phyloP scores from a whole-genome alignment of 371 early-diverging fungal species.

The Dentiscutata heterogama region DNA sequence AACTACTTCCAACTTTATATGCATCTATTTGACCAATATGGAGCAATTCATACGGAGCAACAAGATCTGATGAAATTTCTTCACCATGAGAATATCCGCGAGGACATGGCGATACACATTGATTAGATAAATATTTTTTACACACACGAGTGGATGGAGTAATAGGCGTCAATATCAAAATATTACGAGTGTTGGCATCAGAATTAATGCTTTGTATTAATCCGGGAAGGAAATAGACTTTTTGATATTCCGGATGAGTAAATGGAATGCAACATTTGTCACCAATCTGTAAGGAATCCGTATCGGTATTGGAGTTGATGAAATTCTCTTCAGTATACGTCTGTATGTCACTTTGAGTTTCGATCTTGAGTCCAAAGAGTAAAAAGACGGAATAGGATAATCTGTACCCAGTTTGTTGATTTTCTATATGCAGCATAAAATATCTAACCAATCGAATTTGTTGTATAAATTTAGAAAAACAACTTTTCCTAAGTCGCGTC shows the following conservation, averaged over 20 bases:
- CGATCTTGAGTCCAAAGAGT: constrained; percentile 3
- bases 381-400: neutral
- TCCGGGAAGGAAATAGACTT: constrained; percentile 31
- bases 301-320: neutral
- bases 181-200: constrained; percentile 8
- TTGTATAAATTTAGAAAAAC: no score
- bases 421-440: no score
- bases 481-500: no score
- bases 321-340: neutral
- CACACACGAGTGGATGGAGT: neutral
- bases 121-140: constrained; percentile 9
- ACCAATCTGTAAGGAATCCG: constrained; percentile 4
- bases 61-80: constrained; percentile 17
- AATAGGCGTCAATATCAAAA: constrained; percentile 33
- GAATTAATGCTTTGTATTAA: constrained; percentile 21
- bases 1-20: constrained; percentile 19
- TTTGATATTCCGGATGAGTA: constrained; percentile 32
- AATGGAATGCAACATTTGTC: constrained; percentile 31
- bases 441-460: no score
- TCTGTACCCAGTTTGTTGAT: no score
- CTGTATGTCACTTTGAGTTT: neutral
- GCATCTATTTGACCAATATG: neutral
- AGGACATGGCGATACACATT: neutral
- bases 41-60: constrained; percentile 25
- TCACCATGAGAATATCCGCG: constrained; percentile 16